These are phyloP conservation scores for Kregervanrija fluxuum DNA, from an alignment of 805 yeast species.

Conservation along the genomic window DNA sequence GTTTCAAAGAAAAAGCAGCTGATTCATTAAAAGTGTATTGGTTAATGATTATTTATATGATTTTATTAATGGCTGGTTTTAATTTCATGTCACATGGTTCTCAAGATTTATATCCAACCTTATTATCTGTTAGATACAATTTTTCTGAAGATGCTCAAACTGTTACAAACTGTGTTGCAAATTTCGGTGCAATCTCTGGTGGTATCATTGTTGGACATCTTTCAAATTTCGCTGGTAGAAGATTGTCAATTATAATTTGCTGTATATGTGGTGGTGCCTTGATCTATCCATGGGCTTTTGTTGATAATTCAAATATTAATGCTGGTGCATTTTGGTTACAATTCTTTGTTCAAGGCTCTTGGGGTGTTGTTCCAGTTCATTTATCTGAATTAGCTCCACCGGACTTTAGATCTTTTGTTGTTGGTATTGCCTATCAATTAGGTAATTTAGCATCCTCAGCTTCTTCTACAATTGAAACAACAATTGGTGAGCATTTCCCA, in stretches of 20 bases:
- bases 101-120: conserved; percentile 56
- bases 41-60: conserved; percentile 50
- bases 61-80: conserved; percentile 56
- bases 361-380: conserved; percentile 63
- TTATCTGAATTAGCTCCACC: conserved; percentile 57
- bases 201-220: conserved; percentile 50
- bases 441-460: conserved; percentile 66
- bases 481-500: conserved; percentile 52
- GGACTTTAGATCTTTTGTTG: conserved; percentile 53
- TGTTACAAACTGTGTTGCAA: conserved; percentile 50
- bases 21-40: conserved; percentile 42
- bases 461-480: conserved; percentile 61
- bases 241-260: conserved; percentile 44
- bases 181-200: conserved; percentile 51
- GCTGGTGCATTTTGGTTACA: conserved; percentile 59
- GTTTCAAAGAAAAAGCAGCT: conserved; percentile 27
- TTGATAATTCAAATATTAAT: conserved; percentile 38
- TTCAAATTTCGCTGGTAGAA: conserved; percentile 49
- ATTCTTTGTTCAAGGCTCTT: conserved; percentile 60
- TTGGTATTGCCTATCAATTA: conserved; percentile 59
- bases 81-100: conserved; percentile 58
- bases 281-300: conserved; percentile 57
- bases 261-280: conserved; percentile 52
- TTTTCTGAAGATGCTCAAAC: conserved; percentile 39
- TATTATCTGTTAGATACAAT: conserved; percentile 39